A percentile compares a stretch with the other conserved stretches of the same genome.
phyloP scores from a whole-genome alignment of 1,284 basidiomycete genomes.

The Pseudozyma tsukubaensis region DNA sequence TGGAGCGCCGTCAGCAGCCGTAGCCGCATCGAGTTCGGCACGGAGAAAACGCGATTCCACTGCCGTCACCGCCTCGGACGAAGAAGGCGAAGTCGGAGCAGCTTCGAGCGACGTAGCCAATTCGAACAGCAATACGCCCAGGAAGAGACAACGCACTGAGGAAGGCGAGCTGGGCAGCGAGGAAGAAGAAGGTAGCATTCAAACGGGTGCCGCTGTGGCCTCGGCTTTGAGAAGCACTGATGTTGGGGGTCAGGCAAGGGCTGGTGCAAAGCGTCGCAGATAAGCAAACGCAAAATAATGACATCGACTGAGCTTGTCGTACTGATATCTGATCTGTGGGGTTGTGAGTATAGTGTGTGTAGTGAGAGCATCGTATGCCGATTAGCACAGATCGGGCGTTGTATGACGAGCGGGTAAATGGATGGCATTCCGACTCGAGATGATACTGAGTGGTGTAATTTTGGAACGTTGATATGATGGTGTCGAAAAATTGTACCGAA shows the following conservation, averaged over 20 bases:
- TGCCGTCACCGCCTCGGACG: constrained; percentile 33
- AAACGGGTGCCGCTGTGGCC: constrained; percentile 7
- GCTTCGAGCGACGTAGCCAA: constrained; percentile 1
- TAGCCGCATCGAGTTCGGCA: neutral
- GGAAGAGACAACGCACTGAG: constrained; percentile 42
- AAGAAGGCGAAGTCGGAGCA: constrained; percentile 39
- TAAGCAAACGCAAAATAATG: constrained; percentile 3
- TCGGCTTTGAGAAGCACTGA: neutral
- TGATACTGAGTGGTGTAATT: too few relatives aligned
- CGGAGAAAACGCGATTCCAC: constrained; percentile 36
- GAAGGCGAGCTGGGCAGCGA: constrained; percentile 42
- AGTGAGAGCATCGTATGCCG: too few relatives aligned
- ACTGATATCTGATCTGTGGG: too few relatives aligned
- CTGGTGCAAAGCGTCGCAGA: constrained; percentile 27
- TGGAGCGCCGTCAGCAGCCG: neutral
- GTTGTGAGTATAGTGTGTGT: too few relatives aligned
- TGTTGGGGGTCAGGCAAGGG: neutral
- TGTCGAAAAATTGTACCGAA: too few relatives aligned
- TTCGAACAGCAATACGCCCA: constrained; percentile 44
- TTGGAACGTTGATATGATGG: too few relatives aligned
- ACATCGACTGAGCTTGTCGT: neutral
- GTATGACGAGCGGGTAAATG: too few relatives aligned
- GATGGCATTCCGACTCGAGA: too few relatives aligned
- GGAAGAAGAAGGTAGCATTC: constrained; percentile 48
- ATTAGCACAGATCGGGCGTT: too few relatives aligned